phyloP scores from a whole-genome alignment of 2,329 filamentous ascomycete species.

The Xylariaceae sp. region DNA sequence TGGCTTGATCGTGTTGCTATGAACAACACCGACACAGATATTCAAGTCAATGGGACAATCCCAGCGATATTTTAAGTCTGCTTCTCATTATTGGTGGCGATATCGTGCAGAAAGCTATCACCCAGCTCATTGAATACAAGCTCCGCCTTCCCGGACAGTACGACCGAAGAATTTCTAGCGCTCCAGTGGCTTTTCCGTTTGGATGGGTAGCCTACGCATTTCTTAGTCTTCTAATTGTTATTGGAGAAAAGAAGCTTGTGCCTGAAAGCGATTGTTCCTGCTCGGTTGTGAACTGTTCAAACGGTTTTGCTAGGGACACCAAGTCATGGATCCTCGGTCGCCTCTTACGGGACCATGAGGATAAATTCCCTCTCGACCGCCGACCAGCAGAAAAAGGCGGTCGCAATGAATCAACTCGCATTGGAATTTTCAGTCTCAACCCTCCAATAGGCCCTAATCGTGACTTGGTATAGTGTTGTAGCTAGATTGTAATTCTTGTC shows the following conservation, averaged over 20 bases:
- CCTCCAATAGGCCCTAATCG: too few relatives aligned
- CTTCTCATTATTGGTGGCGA: slow-evolving; percentile 18
- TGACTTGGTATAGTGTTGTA: too few relatives aligned
- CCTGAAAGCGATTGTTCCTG: too few relatives aligned
- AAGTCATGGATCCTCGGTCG: slow-evolving; percentile 16
- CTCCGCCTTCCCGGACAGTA: neutral
- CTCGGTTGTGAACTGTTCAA: slow-evolving; percentile 8
- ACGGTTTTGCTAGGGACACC: slow-evolving; percentile 7
- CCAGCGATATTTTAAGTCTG: slow-evolving; percentile 17
- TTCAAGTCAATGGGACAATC: slow-evolving; percentile 15
- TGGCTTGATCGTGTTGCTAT: too few relatives aligned
- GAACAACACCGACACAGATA: too few relatives aligned
- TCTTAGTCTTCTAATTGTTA: slow-evolving; percentile 9
- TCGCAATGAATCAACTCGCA: too few relatives aligned
- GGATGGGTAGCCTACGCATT: slow-evolving; percentile 18
- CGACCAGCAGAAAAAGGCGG: too few relatives aligned
- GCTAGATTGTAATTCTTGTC: too few relatives aligned
- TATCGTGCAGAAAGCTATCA: slow-evolving; percentile 18
- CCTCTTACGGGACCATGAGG: slow-evolving; percentile 16
- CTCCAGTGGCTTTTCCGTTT: slow-evolving; percentile 19
- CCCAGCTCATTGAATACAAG: slow-evolving; percentile 6
- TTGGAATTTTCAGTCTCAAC: too few relatives aligned
- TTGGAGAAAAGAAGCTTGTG: slow-evolving; percentile 15
- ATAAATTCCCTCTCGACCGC: too few relatives aligned
- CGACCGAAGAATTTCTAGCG: slow-evolving; percentile 4